Base-by-base conservation (phyloP, 805 yeast species). In the Candida cerambycidarum region DNA sequence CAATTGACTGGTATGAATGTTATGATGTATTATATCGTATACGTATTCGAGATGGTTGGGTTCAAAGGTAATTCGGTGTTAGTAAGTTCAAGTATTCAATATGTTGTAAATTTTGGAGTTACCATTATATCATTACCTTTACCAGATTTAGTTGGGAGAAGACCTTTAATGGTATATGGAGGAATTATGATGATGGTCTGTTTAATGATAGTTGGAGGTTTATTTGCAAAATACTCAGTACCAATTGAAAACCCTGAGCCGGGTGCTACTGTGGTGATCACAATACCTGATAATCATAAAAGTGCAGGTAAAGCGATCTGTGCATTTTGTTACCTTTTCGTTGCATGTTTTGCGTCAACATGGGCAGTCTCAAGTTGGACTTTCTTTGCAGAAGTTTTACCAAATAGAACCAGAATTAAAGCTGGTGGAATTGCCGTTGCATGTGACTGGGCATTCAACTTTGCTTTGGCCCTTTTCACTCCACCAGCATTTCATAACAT, bases 1-100 rank as follows among this genome's bases (percentile, higher is more conserved):
- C 85, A 80, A 53, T 63, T 80, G 53, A 74, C 82, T 17, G 87
- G 86, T 46, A 75, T 78, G 75, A 81, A 81, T 55, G 81, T 79
- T 46, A 72, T 80, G 71, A 78, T 81, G 78, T 81, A 82, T 71
- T 81, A 80, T 53, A 76, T 81, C 45, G 83, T 80, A 27, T 73
- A 77, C 56, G 73, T 82, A 47, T 80, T 83, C 67, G 63, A 73
- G 43, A 78, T 80, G 81, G 82, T 82, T 14, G 85, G 85, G 25
- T 68, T 72, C 59, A 45, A 51, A n/a, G 77, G 79, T 28, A 65
- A 75, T 52, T 61, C 76, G n/a, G 65, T 67, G 45, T 63, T 76
- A 50, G 69, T 78, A 36, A 62, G 82, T 2, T 74, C 80, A 19
- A 74, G 80, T 12, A 71, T 80, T 47, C 82, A 78, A 55, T 79